Evolutionary conservation across 441 rosid genomes (phyloP), one percentile per base, ranked within the genome.

Genomic region (Erodium trifolium): DNA sequence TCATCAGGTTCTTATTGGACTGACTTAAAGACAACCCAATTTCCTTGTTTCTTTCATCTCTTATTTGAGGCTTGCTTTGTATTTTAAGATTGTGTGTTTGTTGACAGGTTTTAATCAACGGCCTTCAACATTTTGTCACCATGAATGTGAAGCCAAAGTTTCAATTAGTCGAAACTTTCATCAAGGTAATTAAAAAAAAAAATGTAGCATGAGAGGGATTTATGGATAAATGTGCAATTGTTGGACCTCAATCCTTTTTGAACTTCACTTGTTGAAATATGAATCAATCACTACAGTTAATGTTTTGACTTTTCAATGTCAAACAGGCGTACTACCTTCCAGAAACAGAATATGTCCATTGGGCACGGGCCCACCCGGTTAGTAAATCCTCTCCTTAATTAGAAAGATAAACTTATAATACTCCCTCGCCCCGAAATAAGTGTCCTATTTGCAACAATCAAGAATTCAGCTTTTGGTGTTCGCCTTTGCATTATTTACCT

Each of bases 311-410:
- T 65, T 78, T 17, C 11, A 65, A 62, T 41, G 68, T 7, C 47
- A 19, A 67, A 71, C 88, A 95, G 99, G 98, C 92, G 45, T 92
- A 86, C 83, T 92, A 95, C 79, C 91, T 95, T 35, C 98, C 99
- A 1, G 97, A 92, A 79, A 95, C 98, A 0, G 99, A 95, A 78
- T 92, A 81, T 67, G 93, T 90, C 37, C 98, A 95, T 74, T 92
- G 97, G 98, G 92, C 97, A 31, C 91, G 93, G n/a, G 86, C 83
- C 81, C 99, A 89, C 71, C 96, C 98, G 63, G 99, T 94, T 84
- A 86, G 87, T 41, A 71, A 18, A 62, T 49, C 43, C 51, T 57
- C 4, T 45, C 63, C 57, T 51, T 0, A 57, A 57, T 11, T 55
- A 68, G 66, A 65, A 13, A 4, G 37, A 63, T 17, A 47, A 63